These are phyloP conservation scores for Logfia minima DNA, from an alignment of 129 eudicot species.

Conservation along the genomic window DNA sequence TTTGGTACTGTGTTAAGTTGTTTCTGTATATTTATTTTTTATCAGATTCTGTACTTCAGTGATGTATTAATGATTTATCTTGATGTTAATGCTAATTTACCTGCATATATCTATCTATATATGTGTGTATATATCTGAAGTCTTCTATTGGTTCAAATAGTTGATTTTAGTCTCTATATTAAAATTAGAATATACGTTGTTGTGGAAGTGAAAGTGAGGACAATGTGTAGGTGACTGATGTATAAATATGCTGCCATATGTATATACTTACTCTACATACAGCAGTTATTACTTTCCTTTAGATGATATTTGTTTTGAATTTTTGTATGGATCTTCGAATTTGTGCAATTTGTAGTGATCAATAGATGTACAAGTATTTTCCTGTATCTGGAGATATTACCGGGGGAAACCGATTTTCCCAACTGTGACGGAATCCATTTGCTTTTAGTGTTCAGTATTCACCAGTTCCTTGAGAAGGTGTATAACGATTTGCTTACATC, in stretches of 20 bases:
- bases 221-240: not conserved
- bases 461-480: too few species aligned
- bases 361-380: too few species aligned
- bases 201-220: not conserved
- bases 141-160: not conserved
- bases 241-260: too few species aligned
- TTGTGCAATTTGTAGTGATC: too few species aligned
- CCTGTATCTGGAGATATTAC: too few species aligned
- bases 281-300: too few species aligned
- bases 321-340: too few species aligned
- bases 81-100: constrained; percentile 9
- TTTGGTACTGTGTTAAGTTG: constrained; percentile 49
- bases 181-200: not conserved
- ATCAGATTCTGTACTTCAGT: constrained; percentile 4
- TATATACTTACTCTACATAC: too few species aligned
- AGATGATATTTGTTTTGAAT: too few species aligned
- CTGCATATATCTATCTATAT: not conserved
- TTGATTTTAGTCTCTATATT: not conserved
- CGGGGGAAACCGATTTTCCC: too few species aligned
- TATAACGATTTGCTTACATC: not conserved
- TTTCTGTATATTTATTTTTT: constrained; percentile 11
- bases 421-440: too few species aligned
- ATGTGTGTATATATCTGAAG: not conserved
- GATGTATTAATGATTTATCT: not conserved
- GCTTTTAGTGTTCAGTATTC: too few species aligned